These are phyloP conservation scores for Silene conica DNA, from an alignment of 148 eudicot genomes.

Conservation along the genomic window DNA sequence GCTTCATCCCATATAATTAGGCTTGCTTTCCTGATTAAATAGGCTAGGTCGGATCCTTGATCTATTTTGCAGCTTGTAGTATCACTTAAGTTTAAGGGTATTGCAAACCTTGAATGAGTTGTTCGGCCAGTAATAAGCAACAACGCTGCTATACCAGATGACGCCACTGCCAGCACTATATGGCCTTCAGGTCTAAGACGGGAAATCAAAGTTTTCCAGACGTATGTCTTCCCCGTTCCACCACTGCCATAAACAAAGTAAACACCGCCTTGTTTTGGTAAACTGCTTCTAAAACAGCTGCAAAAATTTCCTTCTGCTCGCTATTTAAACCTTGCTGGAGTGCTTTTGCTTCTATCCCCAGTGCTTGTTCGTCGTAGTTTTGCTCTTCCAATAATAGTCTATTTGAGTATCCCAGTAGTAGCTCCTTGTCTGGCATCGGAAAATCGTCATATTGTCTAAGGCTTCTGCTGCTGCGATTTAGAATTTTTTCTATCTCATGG, in stretches of 20 bases:
- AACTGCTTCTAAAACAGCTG: neutral
- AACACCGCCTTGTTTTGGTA: neutral
- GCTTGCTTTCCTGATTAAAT: neutral
- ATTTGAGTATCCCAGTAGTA: neutral
- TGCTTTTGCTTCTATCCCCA: neutral
- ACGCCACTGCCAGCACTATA: slow-evolving; percentile 3
- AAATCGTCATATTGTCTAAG: neutral
- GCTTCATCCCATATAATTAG: too few species aligned
- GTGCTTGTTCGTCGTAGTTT: neutral
- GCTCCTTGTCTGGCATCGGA: neutral
- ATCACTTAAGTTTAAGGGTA: neutral
- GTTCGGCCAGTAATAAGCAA: neutral
- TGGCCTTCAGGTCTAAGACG: neutral
- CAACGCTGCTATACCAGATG: too few species aligned
- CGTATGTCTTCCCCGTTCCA: neutral
- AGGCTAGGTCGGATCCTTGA: neutral
- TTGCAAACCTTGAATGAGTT: slow-evolving; percentile 2
- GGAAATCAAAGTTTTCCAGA: neutral
- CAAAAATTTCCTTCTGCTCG: neutral
- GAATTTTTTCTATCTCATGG: neutral
- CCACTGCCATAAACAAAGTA: slow-evolving; percentile 11
- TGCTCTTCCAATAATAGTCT: neutral
- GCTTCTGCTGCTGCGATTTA: neutral
- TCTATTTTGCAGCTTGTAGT: neutral
- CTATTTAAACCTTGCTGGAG: neutral